phyloP scores from a whole-genome alignment of 139 green algal genomes.

The Chlamydomonas schloesseri region DNA sequence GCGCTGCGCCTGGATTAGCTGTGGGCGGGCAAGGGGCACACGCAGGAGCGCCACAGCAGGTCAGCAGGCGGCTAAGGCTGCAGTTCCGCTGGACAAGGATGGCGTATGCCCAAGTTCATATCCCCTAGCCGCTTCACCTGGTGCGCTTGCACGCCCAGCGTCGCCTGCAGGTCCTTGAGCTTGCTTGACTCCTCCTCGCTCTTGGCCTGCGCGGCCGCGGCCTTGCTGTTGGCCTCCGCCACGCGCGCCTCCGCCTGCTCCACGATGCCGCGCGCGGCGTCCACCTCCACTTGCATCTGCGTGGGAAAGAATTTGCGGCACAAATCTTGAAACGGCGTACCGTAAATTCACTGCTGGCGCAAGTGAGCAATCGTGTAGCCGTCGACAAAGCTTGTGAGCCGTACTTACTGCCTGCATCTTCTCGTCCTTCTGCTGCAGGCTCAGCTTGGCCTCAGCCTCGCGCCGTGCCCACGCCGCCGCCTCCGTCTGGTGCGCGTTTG shows the following conservation, averaged over 20 bases:
- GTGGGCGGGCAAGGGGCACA: background rate
- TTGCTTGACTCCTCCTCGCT: background rate
- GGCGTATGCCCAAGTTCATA: too few species aligned
- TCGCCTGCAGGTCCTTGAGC: slow-evolving; percentile 6
- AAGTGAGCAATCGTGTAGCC: too few species aligned
- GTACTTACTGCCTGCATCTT: background rate
- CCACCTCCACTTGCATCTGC: slow-evolving; percentile 20
- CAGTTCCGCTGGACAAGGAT: too few species aligned
- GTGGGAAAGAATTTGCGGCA: too few species aligned
- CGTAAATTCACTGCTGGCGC: too few species aligned
- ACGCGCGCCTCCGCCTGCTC: slow-evolving; percentile 1
- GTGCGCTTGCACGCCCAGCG: slow-evolving; percentile 28
- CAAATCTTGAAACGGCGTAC: too few species aligned
- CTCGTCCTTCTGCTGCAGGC: background rate
- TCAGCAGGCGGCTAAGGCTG: background rate
- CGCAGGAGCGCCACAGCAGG: background rate
- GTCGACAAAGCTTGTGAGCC: too few species aligned
- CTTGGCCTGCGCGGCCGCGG: background rate
- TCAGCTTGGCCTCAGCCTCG: background rate
- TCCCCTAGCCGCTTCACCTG: background rate
- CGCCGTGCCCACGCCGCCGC: background rate
- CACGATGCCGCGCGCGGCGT: background rate
- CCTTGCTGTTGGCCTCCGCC: background rate
- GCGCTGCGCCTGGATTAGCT: slow-evolving; percentile 3
- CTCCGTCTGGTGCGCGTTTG: background rate